Percentiles rank a stretch among this genome's conserved stretches.
Conservation (phyloP, 2,329 filamentous ascomycete genomes). For the Sporothrix brasiliensis region DNA sequence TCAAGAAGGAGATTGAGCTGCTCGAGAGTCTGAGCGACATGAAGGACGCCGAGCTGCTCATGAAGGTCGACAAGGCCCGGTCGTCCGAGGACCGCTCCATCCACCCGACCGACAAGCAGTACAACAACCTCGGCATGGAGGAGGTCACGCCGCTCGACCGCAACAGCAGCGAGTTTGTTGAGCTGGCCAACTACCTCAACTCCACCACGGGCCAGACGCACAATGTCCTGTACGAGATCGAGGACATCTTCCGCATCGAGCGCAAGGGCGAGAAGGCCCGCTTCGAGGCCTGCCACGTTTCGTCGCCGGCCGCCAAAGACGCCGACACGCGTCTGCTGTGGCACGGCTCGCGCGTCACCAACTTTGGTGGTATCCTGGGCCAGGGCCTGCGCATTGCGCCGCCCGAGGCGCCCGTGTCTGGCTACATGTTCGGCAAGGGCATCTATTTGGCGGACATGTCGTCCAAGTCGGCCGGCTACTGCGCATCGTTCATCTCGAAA, state of each 20-base stretch:
- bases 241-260: slow-evolving; percentile 82
- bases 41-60: slow-evolving; percentile 77
- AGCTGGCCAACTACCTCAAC: slow-evolving; percentile 68
- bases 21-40: slow-evolving; percentile 82
- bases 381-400: slow-evolving; percentile 87
- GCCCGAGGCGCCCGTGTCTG: slow-evolving; percentile 74
- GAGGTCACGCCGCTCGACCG: slow-evolving; percentile 73
- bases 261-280: slow-evolving; percentile 71
- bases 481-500: slow-evolving; percentile 62
- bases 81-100: slow-evolving; percentile 49
- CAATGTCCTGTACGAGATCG: slow-evolving; percentile 59
- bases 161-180: slow-evolving; percentile 62
- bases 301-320: slow-evolving; percentile 48
- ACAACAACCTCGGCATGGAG: slow-evolving; percentile 67
- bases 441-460: slow-evolving; percentile 87
- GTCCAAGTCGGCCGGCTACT: slow-evolving; percentile 81
- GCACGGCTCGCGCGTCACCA: slow-evolving; percentile 83
- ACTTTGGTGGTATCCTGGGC: slow-evolving; percentile 83
- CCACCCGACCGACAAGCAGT: slow-evolving; percentile 72
- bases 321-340: slow-evolving; percentile 76
- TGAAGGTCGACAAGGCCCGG: slow-evolving; percentile 65
- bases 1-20: slow-evolving; percentile 78
- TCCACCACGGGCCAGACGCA: slow-evolving; percentile 71
- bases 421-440: slow-evolving; percentile 90
- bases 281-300: slow-evolving; percentile 61